Percentiles rank a stretch among this genome's conserved stretches.
Conservation (phyloP, 2,329 filamentous ascomycete species). For the Hypocreales sp. region DNA sequence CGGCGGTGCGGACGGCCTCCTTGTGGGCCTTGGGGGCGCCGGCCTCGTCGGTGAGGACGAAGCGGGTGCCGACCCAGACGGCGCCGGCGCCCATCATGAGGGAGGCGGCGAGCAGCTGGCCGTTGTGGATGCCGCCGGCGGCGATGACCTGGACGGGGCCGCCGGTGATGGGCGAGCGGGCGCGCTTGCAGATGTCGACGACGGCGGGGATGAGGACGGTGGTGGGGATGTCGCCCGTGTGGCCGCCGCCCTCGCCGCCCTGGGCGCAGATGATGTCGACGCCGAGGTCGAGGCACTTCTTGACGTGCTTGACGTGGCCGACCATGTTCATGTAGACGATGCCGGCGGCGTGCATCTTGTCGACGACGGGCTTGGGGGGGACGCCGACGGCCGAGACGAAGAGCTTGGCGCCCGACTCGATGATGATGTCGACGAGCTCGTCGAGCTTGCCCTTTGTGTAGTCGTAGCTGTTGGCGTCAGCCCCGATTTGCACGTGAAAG, state of each 20-base stretch:
- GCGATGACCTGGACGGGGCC: conserved; percentile 81
- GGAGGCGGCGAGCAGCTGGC: conserved; percentile 74
- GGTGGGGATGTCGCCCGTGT: conserved; percentile 89
- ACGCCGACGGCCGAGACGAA: conserved; percentile 97
- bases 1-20: conserved; percentile 80
- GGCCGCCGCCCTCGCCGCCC: conserved; percentile 92
- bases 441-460: conserved; percentile 98
- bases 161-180: conserved; percentile 78
- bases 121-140: conserved; percentile 88
- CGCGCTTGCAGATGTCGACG: conserved; percentile 62
- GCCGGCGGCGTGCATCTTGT: conserved; percentile 73
- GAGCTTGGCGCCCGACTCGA: conserved; percentile 77
- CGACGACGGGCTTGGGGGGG: conserved; percentile 75
- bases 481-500: neutral
- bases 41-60: conserved; percentile 87
- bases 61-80: conserved; percentile 95
- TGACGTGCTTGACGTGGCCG: conserved; percentile 96
- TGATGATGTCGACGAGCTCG: conserved; percentile 81
- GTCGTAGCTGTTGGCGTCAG: conserved; percentile 56
- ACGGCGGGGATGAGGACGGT: conserved; percentile 86
- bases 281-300: conserved; percentile 85
- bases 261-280: conserved; percentile 97
- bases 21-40: conserved; percentile 89
- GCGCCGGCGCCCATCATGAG: conserved; percentile 84
- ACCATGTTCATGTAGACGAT: conserved; percentile 99